These are phyloP conservation scores for Pestalotiopsis sp. DNA, from an alignment of 2,329 filamentous ascomycete genomes.

Conservation along the genomic window DNA sequence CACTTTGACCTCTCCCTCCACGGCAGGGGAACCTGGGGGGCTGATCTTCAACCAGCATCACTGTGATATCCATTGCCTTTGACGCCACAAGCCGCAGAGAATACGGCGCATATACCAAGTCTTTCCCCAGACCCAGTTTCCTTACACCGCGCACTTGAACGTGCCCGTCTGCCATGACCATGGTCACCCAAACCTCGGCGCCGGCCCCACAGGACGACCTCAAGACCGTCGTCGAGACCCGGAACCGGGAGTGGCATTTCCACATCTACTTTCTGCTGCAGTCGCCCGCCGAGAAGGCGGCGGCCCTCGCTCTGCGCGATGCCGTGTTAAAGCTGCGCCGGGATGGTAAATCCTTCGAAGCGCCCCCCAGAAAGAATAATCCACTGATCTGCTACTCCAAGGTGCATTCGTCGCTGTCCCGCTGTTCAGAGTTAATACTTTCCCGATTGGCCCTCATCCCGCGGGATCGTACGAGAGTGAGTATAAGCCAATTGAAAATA, in stretches of 20 bases:
- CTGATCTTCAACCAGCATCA: not conserved
- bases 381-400: constrained; percentile 8
- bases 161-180: constrained; percentile 5
- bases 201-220: constrained; percentile 28
- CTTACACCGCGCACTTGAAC: not conserved
- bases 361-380: not conserved
- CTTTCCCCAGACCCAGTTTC: not conserved
- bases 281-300: constrained; percentile 32
- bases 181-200: constrained; percentile 20
- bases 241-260: constrained; percentile 36
- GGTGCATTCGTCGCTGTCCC: constrained; percentile 37
- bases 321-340: constrained; percentile 34
- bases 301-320: constrained; percentile 35
- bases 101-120: not conserved
- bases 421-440: constrained; percentile 32
- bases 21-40: not conserved
- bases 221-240: constrained; percentile 30
- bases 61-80: no score
- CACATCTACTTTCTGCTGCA: constrained; percentile 37
- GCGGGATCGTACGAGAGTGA: constrained; percentile 37
- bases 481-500: constrained; percentile 11
- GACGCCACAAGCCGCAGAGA: not conserved
- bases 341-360: constrained; percentile 24
- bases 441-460: constrained; percentile 35
- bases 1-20: not conserved